Conservation (phyloP, 495 filamentous ascomycete genomes). For the Polyplosphaeria fusca region DNA sequence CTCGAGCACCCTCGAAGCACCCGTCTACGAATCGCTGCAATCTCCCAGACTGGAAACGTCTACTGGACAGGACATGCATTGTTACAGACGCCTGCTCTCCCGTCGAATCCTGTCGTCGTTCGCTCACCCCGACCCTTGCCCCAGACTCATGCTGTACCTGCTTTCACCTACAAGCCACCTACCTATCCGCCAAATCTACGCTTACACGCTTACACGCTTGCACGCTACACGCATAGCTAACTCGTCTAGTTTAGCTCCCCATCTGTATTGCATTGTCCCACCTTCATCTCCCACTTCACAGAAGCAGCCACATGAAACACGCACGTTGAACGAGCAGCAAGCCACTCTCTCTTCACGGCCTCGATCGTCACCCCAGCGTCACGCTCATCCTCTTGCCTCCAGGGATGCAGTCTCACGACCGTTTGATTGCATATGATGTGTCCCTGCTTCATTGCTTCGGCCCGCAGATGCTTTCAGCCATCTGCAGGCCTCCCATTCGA, state of each 20-base stretch:
- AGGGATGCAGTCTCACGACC: not conserved
- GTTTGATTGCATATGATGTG: constrained; percentile 9
- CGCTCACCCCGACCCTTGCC: too few species aligned
- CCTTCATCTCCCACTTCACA: not conserved
- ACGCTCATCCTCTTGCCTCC: not conserved
- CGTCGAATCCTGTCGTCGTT: too few species aligned
- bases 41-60: too few species aligned
- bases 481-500: constrained; percentile 7
- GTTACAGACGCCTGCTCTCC: too few species aligned
- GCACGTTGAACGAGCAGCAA: not conserved
- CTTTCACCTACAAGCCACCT: too few species aligned
- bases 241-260: not conserved
- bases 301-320: not conserved
- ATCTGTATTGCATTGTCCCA: too few species aligned
- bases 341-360: not conserved
- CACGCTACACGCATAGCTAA: not conserved
- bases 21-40: too few species aligned
- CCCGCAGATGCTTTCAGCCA: constrained; percentile 22
- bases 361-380: not conserved
- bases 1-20: too few species aligned
- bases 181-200: too few species aligned
- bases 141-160: too few species aligned
- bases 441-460: constrained; percentile 14
- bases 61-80: too few species aligned
- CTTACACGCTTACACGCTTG: too few species aligned